Conservation (phyloP, 495 filamentous ascomycete genomes). For the Trichoderma orchidacearum region DNA sequence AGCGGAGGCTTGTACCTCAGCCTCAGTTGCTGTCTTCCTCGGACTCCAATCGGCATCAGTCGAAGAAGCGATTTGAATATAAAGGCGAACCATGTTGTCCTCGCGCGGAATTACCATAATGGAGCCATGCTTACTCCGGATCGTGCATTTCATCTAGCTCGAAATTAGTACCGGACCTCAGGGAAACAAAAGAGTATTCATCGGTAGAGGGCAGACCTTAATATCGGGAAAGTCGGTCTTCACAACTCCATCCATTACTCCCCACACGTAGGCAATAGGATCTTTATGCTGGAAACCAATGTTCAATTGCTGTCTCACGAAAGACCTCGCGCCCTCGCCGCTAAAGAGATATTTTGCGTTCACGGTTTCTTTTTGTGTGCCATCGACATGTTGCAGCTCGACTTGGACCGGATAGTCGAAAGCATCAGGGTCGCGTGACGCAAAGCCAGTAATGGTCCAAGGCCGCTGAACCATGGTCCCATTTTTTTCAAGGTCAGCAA, state of each 20-base stretch:
- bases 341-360: conserved; percentile 47
- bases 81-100: conserved; percentile 58
- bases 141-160: conserved; percentile 75
- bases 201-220: conserved; percentile 23
- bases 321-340: conserved; percentile 46
- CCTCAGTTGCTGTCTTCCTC: conserved; percentile 46
- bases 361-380: conserved; percentile 41
- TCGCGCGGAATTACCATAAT: conserved; percentile 69
- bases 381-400: conserved; percentile 60
- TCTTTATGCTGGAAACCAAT: conserved; percentile 48
- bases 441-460: conserved; percentile 50
- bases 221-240: conserved; percentile 68
- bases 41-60: conserved; percentile 48
- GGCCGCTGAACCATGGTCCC: conserved; percentile 43
- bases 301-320: conserved; percentile 45
- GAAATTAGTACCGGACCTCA: background rate
- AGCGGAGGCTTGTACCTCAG: conserved; percentile 52
- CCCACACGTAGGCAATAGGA: conserved; percentile 58
- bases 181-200: background rate
- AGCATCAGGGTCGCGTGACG: conserved; percentile 36
- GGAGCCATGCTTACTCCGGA: conserved; percentile 54
- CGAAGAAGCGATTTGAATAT: conserved; percentile 60
- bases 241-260: conserved; percentile 64
- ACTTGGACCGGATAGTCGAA: conserved; percentile 54
- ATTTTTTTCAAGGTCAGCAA: conserved; percentile 49